Evolutionary conservation across 495 filamentous ascomycete genomes (phyloP), one percentile per base, ranked within the genome.

Genomic region (Trichoderma virens): DNA sequence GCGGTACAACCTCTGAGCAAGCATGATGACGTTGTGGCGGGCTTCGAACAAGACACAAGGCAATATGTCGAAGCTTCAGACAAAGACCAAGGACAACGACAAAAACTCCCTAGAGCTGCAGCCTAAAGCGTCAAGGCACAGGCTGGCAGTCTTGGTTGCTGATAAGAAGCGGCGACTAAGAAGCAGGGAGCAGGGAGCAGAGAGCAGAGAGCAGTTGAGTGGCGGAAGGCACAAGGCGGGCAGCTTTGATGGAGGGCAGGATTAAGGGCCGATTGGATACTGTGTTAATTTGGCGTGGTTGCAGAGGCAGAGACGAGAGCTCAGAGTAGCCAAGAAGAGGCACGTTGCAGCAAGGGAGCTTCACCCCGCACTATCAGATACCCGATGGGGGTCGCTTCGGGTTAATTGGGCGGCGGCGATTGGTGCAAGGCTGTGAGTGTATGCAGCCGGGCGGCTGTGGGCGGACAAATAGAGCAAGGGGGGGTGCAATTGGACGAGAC

Each of bases 231-330:
- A 56, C 63, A 62, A 47, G 39, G 41, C 39, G 64, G 66, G 60
- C 27, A 54, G 35, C 60, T 32, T 64, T 64, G 66, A 66, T 68
- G 68, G 67, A 72, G 70, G 67, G 67, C 47, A 67, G 59, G n/a
- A 56, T 60, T 60, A 61, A 62, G 60, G 62, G 67, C 64, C 68
- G 72, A 75, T 71, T 71, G 70, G 70, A 66, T 41, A 45, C 51
- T 27, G 51, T 56, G 51, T 56, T 56, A 56, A 56, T 30, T 56
- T 14, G 51, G 14, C 51, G 51, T 16, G 41, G 41, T 45, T 4
- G 23, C 23, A 56, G 51, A 30, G 9, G 23, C 23, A 23, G 25
- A 5, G 5, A 23, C 2, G 9, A 23, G 47, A 54, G 51, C 51
- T 56, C 51, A 30, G 51, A 56, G 51, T 30, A 30, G 51, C 51